Evolutionary conservation across 164 flowering plant genomes (phyloP).

Genomic region (Echeveria elegans): DNA sequence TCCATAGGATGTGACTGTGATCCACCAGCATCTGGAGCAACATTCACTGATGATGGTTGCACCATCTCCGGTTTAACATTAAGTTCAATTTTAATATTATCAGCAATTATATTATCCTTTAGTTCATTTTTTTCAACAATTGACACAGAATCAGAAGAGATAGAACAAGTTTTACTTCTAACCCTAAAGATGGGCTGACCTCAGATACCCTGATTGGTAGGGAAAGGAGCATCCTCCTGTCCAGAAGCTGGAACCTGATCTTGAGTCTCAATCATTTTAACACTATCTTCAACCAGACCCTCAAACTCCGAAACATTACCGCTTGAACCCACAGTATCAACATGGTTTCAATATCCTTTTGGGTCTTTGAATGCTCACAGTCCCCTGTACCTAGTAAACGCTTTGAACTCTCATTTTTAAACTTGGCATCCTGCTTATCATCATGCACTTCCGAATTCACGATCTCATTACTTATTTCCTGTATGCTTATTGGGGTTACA

Average conservation of each 20-base stretch:
- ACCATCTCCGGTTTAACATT: slow-evolving; percentile 69
- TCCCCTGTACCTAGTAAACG: not conserved
- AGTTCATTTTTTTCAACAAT: slow-evolving; percentile 85
- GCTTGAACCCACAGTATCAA: not conserved
- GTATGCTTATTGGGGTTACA: slow-evolving; percentile 16
- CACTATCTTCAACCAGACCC: not conserved
- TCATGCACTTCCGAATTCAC: not conserved
- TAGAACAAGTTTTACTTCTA: slow-evolving; percentile 79
- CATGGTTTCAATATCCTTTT: not conserved
- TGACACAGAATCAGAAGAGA: slow-evolving; percentile 83
- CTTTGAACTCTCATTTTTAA: slow-evolving; percentile 11
- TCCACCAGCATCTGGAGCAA: slow-evolving; percentile 49
- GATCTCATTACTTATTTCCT: slow-evolving; percentile 10
- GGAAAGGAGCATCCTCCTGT: slow-evolving; percentile 27
- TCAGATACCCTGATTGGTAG: slow-evolving; percentile 23
- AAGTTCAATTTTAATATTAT: slow-evolving; percentile 75
- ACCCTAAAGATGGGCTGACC: slow-evolving; percentile 78
- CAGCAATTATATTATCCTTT: slow-evolving; percentile 86
- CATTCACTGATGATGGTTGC: slow-evolving; percentile 61
- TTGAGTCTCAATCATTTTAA: not conserved
- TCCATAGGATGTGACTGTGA: slow-evolving; percentile 54
- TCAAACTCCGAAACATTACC: not conserved
- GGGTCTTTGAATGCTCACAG: slow-evolving; percentile 14
- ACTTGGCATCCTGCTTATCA: slow-evolving; percentile 21
- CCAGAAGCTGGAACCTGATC: not conserved